These are phyloP conservation scores for Mycosphaerella arachidis DNA, from an alignment of 2,329 filamentous ascomycete genomes.

Conservation along the genomic window DNA sequence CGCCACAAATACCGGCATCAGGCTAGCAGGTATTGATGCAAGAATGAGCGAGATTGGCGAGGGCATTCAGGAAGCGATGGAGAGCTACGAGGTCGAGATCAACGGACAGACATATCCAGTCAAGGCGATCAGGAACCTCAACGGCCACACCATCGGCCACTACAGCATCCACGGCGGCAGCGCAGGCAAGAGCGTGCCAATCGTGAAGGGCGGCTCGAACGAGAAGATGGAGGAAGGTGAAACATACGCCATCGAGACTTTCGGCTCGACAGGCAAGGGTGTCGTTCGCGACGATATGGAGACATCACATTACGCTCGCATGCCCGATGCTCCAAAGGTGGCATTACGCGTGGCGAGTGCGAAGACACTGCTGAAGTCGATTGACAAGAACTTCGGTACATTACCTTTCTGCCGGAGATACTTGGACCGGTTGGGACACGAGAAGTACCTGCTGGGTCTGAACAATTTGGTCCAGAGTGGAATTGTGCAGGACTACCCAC, in stretches of 20 bases:
- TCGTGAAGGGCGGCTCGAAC: conserved; percentile 47
- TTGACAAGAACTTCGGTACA: conserved; percentile 59
- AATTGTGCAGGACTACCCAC: conserved; percentile 54
- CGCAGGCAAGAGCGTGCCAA: conserved; percentile 52
- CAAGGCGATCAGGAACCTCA: conserved; percentile 53
- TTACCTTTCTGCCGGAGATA: conserved; percentile 60
- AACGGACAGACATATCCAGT: conserved; percentile 50
- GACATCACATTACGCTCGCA: conserved; percentile 35
- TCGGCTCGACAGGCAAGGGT: conserved; percentile 53
- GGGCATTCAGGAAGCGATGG: conserved; percentile 59
- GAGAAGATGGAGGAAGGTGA: conserved; percentile 58
- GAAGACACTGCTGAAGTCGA: conserved; percentile 54
- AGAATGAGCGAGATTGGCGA: conserved; percentile 53
- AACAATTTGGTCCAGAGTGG: conserved; percentile 55
- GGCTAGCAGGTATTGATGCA: conserved; percentile 53
- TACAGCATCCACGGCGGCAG: conserved; percentile 54
- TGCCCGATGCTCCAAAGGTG: conserved; percentile 35
- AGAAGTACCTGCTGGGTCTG: conserved; percentile 57
- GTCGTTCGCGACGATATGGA: conserved; percentile 45
- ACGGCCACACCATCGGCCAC: conserved; percentile 52
- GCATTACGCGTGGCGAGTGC: conserved; percentile 48
- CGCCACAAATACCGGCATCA: conserved; percentile 61
- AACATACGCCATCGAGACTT: conserved; percentile 56
- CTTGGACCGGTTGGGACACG: conserved; percentile 58
- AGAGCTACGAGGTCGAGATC: conserved; percentile 57